A percentile compares a stretch with the other conserved stretches of the same genome.
phyloP scores from a whole-genome alignment of 78 protist species.

The Dictyostelium brefeldianum region DNA sequence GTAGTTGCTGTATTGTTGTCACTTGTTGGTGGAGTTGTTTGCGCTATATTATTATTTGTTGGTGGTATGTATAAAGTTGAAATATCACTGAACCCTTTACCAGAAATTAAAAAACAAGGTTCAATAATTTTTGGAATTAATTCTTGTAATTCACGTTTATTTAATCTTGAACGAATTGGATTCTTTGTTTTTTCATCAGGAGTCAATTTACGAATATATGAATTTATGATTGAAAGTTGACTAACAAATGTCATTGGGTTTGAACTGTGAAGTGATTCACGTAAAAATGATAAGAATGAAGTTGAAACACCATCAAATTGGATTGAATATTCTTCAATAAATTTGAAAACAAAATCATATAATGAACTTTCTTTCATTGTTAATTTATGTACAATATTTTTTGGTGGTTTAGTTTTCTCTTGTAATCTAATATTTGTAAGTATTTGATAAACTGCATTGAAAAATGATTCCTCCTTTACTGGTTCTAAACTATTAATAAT shows the following conservation, averaged over 20 bases:
- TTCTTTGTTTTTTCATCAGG: conserved; percentile 55
- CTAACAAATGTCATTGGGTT: conserved; percentile 72
- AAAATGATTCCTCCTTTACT: conserved; percentile 47
- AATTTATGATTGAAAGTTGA: conserved; percentile 51
- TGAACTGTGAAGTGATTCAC: conserved; percentile 37
- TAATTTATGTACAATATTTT: conserved; percentile 33
- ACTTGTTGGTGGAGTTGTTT: neutral
- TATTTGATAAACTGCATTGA: conserved; percentile 40
- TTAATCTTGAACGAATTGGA: neutral
- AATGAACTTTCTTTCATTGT: conserved; percentile 55
- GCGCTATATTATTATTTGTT: neutral
- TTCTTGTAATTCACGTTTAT: conserved; percentile 76
- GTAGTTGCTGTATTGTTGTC: neutral
- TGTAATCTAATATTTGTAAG: conserved; percentile 15
- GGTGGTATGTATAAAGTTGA: conserved; percentile 68
- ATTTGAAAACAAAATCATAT: conserved; percentile 49
- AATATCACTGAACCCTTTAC: conserved; percentile 74
- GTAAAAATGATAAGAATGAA: conserved; percentile 28
- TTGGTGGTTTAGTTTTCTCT: conserved; percentile 41
- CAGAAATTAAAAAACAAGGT: conserved; percentile 74
- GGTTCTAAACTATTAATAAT: conserved; percentile 65
- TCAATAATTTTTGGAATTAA: conserved; percentile 77
- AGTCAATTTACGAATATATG: conserved; percentile 24
- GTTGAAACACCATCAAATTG: conserved; percentile 52
- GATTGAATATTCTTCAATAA: conserved; percentile 44